Base-by-base conservation (phyloP, 192 early-diverging fungal species). In the Coemansia umbellata region DNA sequence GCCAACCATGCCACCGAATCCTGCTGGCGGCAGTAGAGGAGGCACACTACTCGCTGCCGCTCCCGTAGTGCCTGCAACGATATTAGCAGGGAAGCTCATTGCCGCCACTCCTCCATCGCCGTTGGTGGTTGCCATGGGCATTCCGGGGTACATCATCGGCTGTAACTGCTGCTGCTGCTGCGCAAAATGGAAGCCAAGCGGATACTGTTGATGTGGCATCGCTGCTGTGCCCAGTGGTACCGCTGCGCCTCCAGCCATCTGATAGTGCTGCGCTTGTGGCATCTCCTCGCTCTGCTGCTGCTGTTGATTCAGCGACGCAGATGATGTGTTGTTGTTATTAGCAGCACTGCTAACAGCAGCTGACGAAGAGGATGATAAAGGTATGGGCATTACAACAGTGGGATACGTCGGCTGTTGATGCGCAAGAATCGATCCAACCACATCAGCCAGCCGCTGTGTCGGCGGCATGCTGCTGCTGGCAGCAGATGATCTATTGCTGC, bases 1-100 rank as follows among this genome's bases (percentile, higher is more conserved):
- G n/a, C 47, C 66, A 30, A 61, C 69, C 69, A 73, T 73, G 48
- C 69, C 69, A 18, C 69, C 69, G 54, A 58, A 73, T 17, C 63
- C 58, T 5, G 69, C 59, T 5, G 60, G 45, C 31, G 47, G 31
- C 8, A 39, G 2, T 17, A 30, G 31, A 14, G 18, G 3, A 3
- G 47, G 22, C 37, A 10, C n/a, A n/a, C n/a, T n/a, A n/a, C n/a
- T n/a, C n/a, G n/a, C n/a, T n/a, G n/a, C n/a, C n/a, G n/a, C n/a
- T n/a, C n/a, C n/a, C n/a, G n/a, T n/a, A n/a, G 45, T 17, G 18
- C 40, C 48, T 61, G 59, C 47, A 22, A n/a, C 35, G 13, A 11
- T 17, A 11, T 14, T 32, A 6, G 45, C 68, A 6, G 69, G 69
- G 24, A 56, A 73, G 58, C 69, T 73, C 69, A 73, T 73, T 5